A percentile compares a stretch with the other conserved stretches of the same genome.
phyloP scores from a whole-genome alignment of 495 filamentous ascomycete species.

The Aspergillus indologenus region DNA sequence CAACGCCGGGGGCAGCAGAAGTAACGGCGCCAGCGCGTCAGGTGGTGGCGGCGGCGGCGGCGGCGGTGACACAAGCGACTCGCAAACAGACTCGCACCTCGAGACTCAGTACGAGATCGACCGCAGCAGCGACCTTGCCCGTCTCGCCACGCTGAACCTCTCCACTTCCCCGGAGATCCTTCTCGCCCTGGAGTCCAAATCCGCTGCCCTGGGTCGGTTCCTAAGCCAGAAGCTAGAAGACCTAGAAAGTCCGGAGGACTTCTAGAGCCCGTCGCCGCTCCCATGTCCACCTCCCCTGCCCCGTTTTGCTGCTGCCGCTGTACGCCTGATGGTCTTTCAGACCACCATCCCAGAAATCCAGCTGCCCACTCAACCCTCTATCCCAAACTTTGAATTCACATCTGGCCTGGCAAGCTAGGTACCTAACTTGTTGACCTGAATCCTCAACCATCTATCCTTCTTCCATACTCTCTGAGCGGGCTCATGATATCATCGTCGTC shows the following conservation, averaged over 20 bases:
- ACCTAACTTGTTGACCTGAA: not conserved
- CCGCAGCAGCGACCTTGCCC: slow-evolving; percentile 39
- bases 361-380: too few species aligned
- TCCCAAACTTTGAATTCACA: too few species aligned
- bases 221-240: slow-evolving; percentile 43
- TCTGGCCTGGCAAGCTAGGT: not conserved
- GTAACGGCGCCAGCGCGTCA: slow-evolving; percentile 7
- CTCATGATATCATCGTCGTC: not conserved
- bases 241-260: slow-evolving; percentile 46
- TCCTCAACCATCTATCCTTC: not conserved
- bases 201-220: slow-evolving; percentile 42
- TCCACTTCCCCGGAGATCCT: slow-evolving; percentile 41
- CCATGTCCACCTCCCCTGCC: too few species aligned
- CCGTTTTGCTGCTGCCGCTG: too few species aligned
- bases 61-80: not conserved
- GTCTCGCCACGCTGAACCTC: slow-evolving; percentile 42
- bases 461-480: not conserved
- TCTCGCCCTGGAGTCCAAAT: slow-evolving; percentile 46
- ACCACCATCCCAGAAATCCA: too few species aligned
- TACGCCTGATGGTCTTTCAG: too few species aligned
- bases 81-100: slow-evolving; percentile 27
- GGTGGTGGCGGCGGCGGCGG: too few species aligned
- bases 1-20: slow-evolving; percentile 13
- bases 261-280: slow-evolving; percentile 29
- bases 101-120: slow-evolving; percentile 44